phyloP scores from a whole-genome alignment of 1,139 yeast genomes.

The Lodderomyces metapsilosis region DNA sequence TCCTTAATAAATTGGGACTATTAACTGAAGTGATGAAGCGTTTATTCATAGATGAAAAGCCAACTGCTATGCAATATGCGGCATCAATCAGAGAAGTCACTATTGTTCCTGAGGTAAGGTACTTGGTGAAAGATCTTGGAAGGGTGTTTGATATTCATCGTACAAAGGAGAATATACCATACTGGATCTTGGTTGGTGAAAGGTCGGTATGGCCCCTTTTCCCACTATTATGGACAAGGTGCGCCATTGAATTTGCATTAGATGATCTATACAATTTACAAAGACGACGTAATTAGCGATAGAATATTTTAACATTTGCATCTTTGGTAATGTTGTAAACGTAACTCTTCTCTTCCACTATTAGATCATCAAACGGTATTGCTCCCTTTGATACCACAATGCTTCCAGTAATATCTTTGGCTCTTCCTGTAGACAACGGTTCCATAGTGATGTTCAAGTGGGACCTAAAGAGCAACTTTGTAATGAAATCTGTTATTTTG shows the following conservation, averaged over 20 bases:
- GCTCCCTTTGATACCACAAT: conserved; percentile 58
- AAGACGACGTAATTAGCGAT: conserved; percentile 33
- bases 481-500: conserved; percentile 44
- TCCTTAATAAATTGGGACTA: conserved; percentile 75
- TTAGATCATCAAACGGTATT: conserved; percentile 23
- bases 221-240: conserved; percentile 82
- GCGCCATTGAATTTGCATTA: conserved; percentile 85
- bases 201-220: conserved; percentile 91
- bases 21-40: conserved; percentile 70
- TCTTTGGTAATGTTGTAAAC: conserved; percentile 63
- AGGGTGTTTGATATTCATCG: conserved; percentile 74
- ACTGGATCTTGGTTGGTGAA: conserved; percentile 91
- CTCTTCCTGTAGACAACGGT: conserved; percentile 78
- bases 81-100: conserved; percentile 69
- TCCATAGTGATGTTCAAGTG: conserved; percentile 51
- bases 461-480: conserved; percentile 51
- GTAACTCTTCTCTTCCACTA: conserved; percentile 60
- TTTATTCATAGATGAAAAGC: conserved; percentile 85
- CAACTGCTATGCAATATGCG: conserved; percentile 57
- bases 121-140: conserved; percentile 65
- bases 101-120: conserved; percentile 82
- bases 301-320: conserved; percentile 42
- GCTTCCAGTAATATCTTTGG: conserved; percentile 79
- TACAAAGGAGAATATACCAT: conserved; percentile 69
- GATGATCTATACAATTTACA: conserved; percentile 68